Conservation (phyloP, 2,329 filamentous ascomycete genomes). For the Mariannaea elegans region DNA sequence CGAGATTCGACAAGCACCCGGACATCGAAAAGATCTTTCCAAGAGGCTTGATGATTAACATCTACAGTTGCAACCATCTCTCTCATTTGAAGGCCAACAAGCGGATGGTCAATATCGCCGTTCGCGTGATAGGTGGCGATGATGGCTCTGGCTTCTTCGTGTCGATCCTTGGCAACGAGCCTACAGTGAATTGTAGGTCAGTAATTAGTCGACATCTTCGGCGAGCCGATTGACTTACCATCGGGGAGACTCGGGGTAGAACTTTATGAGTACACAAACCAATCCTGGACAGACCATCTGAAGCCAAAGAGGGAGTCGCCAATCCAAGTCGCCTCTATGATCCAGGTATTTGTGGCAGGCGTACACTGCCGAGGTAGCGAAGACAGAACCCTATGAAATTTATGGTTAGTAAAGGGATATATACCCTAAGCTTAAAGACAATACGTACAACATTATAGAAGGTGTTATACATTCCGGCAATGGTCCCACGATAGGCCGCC, state of each 20-base stretch:
- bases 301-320: conserved; percentile 28
- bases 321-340: conserved; percentile 25
- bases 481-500: conserved; percentile 64
- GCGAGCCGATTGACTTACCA: conserved; percentile 48
- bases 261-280: conserved; percentile 45
- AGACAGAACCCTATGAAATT: conserved; percentile 35
- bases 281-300: conserved; percentile 29
- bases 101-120: conserved; percentile 60
- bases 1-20: conserved; percentile 46
- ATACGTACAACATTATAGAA: conserved; percentile 47
- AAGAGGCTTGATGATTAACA: conserved; percentile 41
- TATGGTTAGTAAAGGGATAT: not conserved
- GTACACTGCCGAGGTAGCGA: conserved; percentile 26
- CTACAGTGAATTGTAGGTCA: not conserved
- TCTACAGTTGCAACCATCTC: conserved; percentile 43
- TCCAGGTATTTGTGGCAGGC: conserved; percentile 19
- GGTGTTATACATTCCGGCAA: conserved; percentile 62
- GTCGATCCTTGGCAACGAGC: conserved; percentile 19
- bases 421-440: not conserved
- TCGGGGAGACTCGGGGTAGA: conserved; percentile 68
- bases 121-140: conserved; percentile 57
- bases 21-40: conserved; percentile 49
- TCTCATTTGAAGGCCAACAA: conserved; percentile 50
- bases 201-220: not conserved
- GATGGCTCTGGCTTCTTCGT: conserved; percentile 9